phyloP scores from a whole-genome alignment of 1,139 yeast species.

The Yamadazyma spencermartinsiae region DNA sequence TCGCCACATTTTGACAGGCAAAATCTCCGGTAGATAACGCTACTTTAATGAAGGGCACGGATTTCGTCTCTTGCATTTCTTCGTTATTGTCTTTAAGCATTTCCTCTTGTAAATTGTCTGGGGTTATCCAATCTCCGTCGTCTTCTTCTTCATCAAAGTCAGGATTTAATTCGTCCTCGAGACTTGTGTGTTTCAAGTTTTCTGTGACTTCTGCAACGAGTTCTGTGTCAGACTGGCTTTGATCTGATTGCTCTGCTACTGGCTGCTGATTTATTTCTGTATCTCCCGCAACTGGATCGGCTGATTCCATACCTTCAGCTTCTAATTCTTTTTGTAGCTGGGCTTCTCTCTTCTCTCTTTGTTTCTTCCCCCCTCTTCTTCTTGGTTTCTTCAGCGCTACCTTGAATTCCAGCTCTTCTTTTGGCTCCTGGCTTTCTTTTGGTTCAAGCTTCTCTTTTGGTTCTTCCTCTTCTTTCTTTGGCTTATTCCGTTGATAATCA shows the following conservation, averaged over 20 bases:
- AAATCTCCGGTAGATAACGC: slow-evolving; percentile 96
- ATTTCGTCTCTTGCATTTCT: slow-evolving; percentile 29
- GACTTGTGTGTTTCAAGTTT: not conserved
- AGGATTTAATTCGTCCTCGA: not conserved
- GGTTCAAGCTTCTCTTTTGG: slow-evolving; percentile 9
- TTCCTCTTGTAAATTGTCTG: slow-evolving; percentile 74
- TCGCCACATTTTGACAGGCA: slow-evolving; percentile 93
- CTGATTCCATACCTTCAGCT: slow-evolving; percentile 9
- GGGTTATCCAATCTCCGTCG: slow-evolving; percentile 96
- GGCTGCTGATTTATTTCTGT: slow-evolving; percentile 2
- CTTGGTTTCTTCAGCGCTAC: slow-evolving; percentile 53
- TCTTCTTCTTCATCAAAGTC: slow-evolving; percentile 51
- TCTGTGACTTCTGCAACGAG: not conserved
- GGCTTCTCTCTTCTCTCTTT: slow-evolving; percentile 55
- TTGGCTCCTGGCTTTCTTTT: slow-evolving; percentile 24
- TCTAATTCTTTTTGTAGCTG: slow-evolving; percentile 26
- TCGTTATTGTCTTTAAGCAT: slow-evolving; percentile 64
- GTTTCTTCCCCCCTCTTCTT: slow-evolving; percentile 66
- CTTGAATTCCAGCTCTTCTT: slow-evolving; percentile 13
- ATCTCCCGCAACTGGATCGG: not conserved
- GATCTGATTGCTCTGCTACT: too few relatives aligned
- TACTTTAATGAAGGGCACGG: slow-evolving; percentile 49
- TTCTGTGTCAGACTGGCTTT: too few relatives aligned
- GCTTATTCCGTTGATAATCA: slow-evolving; percentile 13
- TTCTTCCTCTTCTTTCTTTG: slow-evolving; percentile 10